Conservation (phyloP, 495 filamentous ascomycete genomes). For the Neurospora tetrasperma region DNA sequence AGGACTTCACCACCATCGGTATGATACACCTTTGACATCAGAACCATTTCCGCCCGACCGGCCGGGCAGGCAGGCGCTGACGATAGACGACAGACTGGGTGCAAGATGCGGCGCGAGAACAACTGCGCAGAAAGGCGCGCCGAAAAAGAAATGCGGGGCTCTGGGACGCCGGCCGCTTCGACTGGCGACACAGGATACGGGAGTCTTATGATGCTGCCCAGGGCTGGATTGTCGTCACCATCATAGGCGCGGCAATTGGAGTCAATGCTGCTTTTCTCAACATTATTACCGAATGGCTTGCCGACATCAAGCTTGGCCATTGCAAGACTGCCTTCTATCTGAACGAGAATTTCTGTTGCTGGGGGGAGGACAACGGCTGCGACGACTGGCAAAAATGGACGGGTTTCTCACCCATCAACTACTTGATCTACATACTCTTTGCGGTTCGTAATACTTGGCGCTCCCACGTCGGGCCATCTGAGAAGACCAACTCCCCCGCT, state of each 20-base stretch:
- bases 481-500: constrained; percentile 2
- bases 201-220: constrained; percentile 95
- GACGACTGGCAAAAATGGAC: constrained; percentile 88
- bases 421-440: constrained; percentile 80
- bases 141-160: constrained; percentile 64
- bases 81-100: constrained; percentile 63
- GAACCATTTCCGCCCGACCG: not conserved
- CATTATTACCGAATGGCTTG: constrained; percentile 94
- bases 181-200: constrained; percentile 73
- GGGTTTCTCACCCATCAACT: constrained; percentile 65
- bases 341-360: constrained; percentile 97
- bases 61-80: not conserved
- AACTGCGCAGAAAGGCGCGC: constrained; percentile 65
- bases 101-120: constrained; percentile 89
- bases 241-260: constrained; percentile 88
- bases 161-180: constrained; percentile 60
- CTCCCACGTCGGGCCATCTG: not conserved
- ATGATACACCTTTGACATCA: constrained; percentile 1
- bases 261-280: constrained; percentile 89
- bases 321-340: constrained; percentile 94
- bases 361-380: constrained; percentile 88
- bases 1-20: constrained; percentile 88
- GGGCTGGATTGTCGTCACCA: constrained; percentile 94
- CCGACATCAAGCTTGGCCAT: constrained; percentile 89
- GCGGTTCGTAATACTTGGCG: constrained; percentile 45